Conservation (phyloP, 192 early-diverging fungal genomes). For the Backusella psychrophila region DNA sequence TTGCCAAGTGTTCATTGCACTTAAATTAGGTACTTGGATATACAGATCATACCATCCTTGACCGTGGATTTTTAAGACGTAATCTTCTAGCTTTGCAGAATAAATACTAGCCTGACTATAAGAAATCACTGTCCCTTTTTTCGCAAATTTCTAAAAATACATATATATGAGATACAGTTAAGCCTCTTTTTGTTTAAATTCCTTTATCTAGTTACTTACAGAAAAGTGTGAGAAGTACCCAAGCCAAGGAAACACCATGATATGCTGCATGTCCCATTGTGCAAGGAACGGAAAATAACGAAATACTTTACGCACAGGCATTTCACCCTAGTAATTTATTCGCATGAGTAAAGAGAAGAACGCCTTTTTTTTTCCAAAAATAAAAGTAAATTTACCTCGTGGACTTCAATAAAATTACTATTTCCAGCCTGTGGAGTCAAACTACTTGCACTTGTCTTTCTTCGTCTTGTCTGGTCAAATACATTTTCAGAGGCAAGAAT, state of each 20-base stretch:
- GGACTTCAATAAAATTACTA: slow-evolving; percentile 34
- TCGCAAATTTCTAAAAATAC: slow-evolving; percentile 16
- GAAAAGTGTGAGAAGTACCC: slow-evolving; percentile 47
- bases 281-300: slow-evolving; percentile 44
- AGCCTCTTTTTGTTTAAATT: not conserved
- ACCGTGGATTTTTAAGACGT: slow-evolving; percentile 31
- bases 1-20: slow-evolving; percentile 25
- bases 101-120: slow-evolving; percentile 31
- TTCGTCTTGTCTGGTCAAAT: not conserved
- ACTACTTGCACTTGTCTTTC: slow-evolving; percentile 22
- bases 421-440: slow-evolving; percentile 15
- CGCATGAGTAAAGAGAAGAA: not conserved
- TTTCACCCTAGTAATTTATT: slow-evolving; percentile 25
- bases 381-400: slow-evolving; percentile 17
- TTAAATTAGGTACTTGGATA: slow-evolving; percentile 28
- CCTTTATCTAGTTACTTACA: slow-evolving; percentile 8
- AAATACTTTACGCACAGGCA: slow-evolving; percentile 43
- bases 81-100: slow-evolving; percentile 20
- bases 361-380: not conserved
- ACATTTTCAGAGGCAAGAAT: slow-evolving; percentile 22
- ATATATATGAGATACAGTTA: not conserved
- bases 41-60: slow-evolving; percentile 31
- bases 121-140: slow-evolving; percentile 19
- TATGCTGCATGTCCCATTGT: slow-evolving; percentile 47
- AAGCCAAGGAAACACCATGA: slow-evolving; percentile 43